These are phyloP conservation scores for Geotrichum macrosporum DNA, from an alignment of 1,139 yeast species.

Conservation along the genomic window DNA sequence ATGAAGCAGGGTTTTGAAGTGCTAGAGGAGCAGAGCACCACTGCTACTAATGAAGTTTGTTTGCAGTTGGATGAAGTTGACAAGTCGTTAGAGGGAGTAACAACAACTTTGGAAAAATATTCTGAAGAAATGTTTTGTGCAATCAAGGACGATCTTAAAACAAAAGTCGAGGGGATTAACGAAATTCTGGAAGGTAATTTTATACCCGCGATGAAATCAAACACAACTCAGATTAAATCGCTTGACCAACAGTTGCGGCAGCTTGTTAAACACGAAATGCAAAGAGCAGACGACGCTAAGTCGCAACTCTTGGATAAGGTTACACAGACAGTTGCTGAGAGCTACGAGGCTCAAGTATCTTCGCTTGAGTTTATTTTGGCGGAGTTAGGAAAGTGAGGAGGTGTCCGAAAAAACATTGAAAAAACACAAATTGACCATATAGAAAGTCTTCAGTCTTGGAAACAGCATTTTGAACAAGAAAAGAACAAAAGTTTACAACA, in stretches of 20 bases:
- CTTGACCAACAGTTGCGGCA: neutral
- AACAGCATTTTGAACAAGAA: neutral
- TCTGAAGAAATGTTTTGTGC: neutral
- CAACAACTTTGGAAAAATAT: neutral
- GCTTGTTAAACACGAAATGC: slow-evolving; percentile 1
- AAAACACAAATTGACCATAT: neutral
- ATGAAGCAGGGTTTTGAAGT: slow-evolving; percentile 10
- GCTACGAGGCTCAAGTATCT: neutral
- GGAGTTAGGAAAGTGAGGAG: neutral
- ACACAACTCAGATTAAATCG: neutral
- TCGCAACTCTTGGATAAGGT: neutral
- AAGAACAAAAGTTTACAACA: neutral
- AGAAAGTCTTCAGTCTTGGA: neutral
- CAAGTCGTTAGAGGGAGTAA: slow-evolving; percentile 1
- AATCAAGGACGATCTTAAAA: neutral
- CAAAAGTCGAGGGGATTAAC: neutral
- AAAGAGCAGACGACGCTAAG: neutral
- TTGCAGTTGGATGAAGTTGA: slow-evolving; percentile 4
- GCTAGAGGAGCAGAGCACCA: slow-evolving; percentile 3
- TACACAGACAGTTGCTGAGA: neutral
- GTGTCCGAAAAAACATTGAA: neutral
- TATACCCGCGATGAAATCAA: neutral
- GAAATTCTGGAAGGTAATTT: neutral
- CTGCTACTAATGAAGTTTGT: slow-evolving; percentile 2
- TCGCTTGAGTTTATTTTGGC: neutral